Evolutionary conservation across 164 flowering plant species (phyloP), one percentile per base, ranked within the genome.

Genomic region (Tetrastigma voinierianum): DNA sequence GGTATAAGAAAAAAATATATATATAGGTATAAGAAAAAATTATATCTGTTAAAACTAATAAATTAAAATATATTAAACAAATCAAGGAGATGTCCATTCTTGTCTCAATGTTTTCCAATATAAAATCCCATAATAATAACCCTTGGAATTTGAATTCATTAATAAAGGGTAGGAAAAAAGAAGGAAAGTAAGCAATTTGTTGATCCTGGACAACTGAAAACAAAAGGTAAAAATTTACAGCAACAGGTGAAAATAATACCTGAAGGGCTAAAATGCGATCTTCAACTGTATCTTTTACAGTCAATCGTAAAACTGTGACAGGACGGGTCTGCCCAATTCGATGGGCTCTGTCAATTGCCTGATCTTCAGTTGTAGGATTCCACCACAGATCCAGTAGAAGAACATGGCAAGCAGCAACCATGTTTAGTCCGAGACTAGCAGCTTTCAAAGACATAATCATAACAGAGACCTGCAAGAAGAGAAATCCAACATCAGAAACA

Each of bases 311-410:
- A 70, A 93, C 98, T 32, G 85, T 81, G 65, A 93, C 98, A 58
- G 94, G 96, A 59, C 97, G 93, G 62, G 92, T 91, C 80, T 93
- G 98, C 46, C 98, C 98, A 56, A 93, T 93, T 32, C 98, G 86
- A 80, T 93, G 98, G 6, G 98, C 97, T 80, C 97, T 83, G 70
- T 91, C 98, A 62, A 93, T 79, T 45, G 98, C 97, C 74, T 93
- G 98, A 73, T 93, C 98, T 75, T 93, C 98, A 62, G 98, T 93
- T 2, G 98, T 91, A 21, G 98, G 98, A 58, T 93, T 93, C 97
- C 98, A 93, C 98, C 98, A 93, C 0, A 89, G 89, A 64, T 93
- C 98, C 72, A 93, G 73, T 52, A 93, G 82, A 57, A 93, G 74
- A 66, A 93, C 98, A 80, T 84, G 93, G 70, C 90, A 86, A 58